phyloP scores from a whole-genome alignment of 495 filamentous ascomycete genomes.

The Podospora pseudopauciseta region DNA sequence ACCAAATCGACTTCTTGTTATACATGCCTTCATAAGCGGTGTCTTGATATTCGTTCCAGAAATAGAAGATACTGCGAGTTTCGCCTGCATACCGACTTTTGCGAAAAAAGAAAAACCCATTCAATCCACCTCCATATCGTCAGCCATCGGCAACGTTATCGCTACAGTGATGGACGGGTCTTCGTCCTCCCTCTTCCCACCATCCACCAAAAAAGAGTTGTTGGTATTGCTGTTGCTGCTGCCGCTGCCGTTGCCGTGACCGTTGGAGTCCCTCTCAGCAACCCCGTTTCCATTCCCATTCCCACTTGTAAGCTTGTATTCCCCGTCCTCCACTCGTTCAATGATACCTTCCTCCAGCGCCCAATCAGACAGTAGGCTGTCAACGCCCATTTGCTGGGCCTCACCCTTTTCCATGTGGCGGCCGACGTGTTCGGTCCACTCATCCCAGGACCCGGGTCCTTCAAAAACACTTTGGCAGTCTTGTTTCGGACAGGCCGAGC shows the following conservation, averaged over 20 bases:
- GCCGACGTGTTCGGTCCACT: slow-evolving; percentile 89
- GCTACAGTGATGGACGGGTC: slow-evolving; percentile 36
- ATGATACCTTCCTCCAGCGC: slow-evolving; percentile 57
- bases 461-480: slow-evolving; percentile 68
- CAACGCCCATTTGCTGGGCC: slow-evolving; percentile 47
- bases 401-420: slow-evolving; percentile 74
- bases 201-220: slow-evolving; percentile 20
- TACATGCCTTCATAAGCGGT: neutral
- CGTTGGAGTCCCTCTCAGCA: neutral
- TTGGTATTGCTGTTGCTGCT: slow-evolving; percentile 19
- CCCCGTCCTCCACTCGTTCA: slow-evolving; percentile 47
- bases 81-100: neutral
- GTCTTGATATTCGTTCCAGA: neutral
- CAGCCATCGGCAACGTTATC: slow-evolving; percentile 20
- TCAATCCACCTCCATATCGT: slow-evolving; percentile 32
- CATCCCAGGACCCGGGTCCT: slow-evolving; percentile 74
- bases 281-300: slow-evolving; percentile 17
- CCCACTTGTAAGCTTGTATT: slow-evolving; percentile 45
- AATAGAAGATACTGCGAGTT: neutral
- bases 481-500: slow-evolving; percentile 62
- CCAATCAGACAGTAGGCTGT: slow-evolving; percentile 52
- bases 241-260: neutral
- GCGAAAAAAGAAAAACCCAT: neutral
- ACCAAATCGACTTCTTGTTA: neutral
- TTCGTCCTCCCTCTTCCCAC: slow-evolving; percentile 31